Evolutionary conservation across 1,139 yeast species (phyloP).

Genomic region (Candida mesenterica): DNA sequence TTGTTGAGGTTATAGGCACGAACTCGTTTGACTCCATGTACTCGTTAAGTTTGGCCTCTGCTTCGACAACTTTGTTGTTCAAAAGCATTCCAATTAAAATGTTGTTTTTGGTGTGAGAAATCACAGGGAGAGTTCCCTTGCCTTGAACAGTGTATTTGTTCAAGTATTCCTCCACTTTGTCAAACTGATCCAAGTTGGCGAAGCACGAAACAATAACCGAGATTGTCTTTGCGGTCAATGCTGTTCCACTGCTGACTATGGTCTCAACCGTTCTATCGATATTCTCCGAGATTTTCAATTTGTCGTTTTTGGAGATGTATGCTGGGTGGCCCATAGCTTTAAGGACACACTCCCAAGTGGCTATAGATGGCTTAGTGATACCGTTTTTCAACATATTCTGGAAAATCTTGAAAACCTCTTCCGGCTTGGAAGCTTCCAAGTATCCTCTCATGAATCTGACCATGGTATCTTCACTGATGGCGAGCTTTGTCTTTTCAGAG

Average conservation of each 20-base stretch:
- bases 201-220: conserved; percentile 35
- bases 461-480: conserved; percentile 32
- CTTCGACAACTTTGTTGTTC: conserved; percentile 30
- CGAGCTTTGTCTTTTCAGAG: conserved; percentile 21
- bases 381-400: conserved; percentile 31
- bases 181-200: conserved; percentile 36
- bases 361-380: conserved; percentile 24
- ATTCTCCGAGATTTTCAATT: conserved; percentile 16
- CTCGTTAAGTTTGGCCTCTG: conserved; percentile 34
- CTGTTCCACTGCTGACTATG: conserved; percentile 22
- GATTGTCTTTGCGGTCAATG: conserved; percentile 29
- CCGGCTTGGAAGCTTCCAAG: conserved; percentile 28
- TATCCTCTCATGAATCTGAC: conserved; percentile 36
- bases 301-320: conserved; percentile 20
- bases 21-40: conserved; percentile 26
- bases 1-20: conserved; percentile 32
- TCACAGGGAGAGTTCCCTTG: conserved; percentile 23
- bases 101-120: conserved; percentile 34
- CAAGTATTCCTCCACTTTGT: conserved; percentile 31
- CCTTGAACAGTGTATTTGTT: conserved; percentile 17
- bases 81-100: conserved; percentile 35
- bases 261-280: conserved; percentile 34
- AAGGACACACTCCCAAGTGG: conserved; percentile 39
- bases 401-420: conserved; percentile 35
- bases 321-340: conserved; percentile 37